A percentile compares a stretch with the other conserved stretches of the same genome.
Evolutionary conservation across 148 eudicot genomes (phyloP).

Genomic region (Vaccinium corymbosum): DNA sequence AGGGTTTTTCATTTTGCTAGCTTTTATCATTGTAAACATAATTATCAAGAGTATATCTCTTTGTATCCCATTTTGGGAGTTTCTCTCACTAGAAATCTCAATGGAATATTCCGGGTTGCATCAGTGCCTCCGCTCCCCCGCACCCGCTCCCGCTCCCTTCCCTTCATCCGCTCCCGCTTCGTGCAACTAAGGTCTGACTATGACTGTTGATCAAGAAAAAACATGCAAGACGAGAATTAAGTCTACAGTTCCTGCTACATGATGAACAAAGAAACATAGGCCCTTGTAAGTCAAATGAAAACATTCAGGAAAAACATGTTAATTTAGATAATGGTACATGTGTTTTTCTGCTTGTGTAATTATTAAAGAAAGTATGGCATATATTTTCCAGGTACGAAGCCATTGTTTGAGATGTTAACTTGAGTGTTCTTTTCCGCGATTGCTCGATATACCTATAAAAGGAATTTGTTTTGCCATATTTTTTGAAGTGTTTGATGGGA

Average conservation of each 20-base stretch:
- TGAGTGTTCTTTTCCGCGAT: not conserved
- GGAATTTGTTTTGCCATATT: not conserved
- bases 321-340: too few relatives aligned
- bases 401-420: not conserved
- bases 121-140: too few relatives aligned
- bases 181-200: not conserved
- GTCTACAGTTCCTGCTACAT: not conserved
- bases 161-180: too few relatives aligned
- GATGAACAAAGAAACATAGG: not conserved
- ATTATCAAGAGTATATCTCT: too few relatives aligned
- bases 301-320: not conserved
- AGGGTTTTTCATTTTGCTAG: too few relatives aligned
- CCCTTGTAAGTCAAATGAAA: not conserved
- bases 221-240: not conserved
- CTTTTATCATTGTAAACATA: too few relatives aligned
- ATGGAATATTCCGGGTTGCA: too few relatives aligned
- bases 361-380: not conserved
- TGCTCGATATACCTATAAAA: not conserved
- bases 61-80: too few relatives aligned
- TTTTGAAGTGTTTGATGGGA: not conserved
- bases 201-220: not conserved
- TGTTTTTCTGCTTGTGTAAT: not conserved
- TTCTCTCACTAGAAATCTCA: too few relatives aligned
- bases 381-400: not conserved
- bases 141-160: too few relatives aligned